A percentile compares a stretch with the other conserved stretches of the same genome.
These are phyloP conservation scores for Mycena leptocephala DNA, from an alignment of 768 basidiomycete species.

Conservation along the genomic window DNA sequence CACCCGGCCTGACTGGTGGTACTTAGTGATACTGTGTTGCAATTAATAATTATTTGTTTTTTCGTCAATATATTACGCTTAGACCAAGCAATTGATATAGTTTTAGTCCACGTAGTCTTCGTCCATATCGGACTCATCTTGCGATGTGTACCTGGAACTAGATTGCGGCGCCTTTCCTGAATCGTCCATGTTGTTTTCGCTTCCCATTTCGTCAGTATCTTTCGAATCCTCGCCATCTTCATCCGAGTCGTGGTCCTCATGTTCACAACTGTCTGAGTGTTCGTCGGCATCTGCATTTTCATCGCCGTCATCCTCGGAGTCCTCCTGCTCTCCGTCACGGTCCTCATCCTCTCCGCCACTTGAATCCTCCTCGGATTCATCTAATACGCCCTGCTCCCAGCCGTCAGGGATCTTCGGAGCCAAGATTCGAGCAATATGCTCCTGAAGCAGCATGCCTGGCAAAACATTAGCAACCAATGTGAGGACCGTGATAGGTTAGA, in stretches of 20 bases:
- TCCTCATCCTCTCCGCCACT: not conserved
- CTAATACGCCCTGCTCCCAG: slow-evolving; percentile 56
- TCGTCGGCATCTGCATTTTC: not conserved
- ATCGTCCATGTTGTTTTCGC: no score
- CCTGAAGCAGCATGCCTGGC: slow-evolving; percentile 79
- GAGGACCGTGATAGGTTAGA: slow-evolving; percentile 5
- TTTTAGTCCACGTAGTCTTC: slow-evolving; percentile 16
- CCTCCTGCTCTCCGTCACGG: not conserved
- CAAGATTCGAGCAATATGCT: slow-evolving; percentile 67
- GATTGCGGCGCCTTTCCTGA: no score
- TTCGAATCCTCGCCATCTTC: slow-evolving; percentile 28
- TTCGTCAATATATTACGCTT: not conserved
- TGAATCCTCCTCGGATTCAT: slow-evolving; percentile 38
- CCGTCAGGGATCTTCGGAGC: slow-evolving; percentile 57
- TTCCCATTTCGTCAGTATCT: slow-evolving; percentile 3
- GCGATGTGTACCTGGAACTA: not conserved
- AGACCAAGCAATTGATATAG: not conserved
- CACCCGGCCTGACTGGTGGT: slow-evolving; percentile 77
- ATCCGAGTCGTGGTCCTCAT: slow-evolving; percentile 26
- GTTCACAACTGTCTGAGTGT: not conserved
- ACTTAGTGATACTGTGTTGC: slow-evolving; percentile 46
- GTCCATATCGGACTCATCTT: not conserved
- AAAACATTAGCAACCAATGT: not conserved
- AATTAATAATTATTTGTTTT: slow-evolving; percentile 23
- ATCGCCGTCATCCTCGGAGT: slow-evolving; percentile 36